phyloP scores from a whole-genome alignment of 2,329 filamentous ascomycete genomes.

The Botrytis porri region DNA sequence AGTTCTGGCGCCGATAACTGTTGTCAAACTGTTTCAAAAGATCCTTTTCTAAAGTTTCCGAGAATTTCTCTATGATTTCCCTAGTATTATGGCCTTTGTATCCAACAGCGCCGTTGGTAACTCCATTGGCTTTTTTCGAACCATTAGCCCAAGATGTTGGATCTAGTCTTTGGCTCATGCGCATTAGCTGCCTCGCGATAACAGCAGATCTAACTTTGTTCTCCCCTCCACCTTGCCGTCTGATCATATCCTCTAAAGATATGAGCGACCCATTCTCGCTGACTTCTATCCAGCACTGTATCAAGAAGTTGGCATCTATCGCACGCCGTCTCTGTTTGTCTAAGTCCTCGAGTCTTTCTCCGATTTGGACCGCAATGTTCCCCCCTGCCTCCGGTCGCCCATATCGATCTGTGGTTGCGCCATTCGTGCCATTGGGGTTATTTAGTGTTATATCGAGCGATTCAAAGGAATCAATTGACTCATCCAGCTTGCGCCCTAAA shows the following conservation, averaged over 20 bases:
- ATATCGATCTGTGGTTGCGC: constrained; percentile 45
- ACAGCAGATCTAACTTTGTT: constrained; percentile 93
- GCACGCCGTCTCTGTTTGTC: constrained; percentile 88
- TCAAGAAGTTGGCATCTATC: constrained; percentile 88
- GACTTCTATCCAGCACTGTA: constrained; percentile 96
- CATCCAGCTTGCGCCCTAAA: constrained; percentile 82
- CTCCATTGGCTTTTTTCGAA: constrained; percentile 50
- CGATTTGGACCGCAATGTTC: constrained; percentile 90
- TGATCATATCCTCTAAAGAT: constrained; percentile 76
- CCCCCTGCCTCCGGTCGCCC: constrained; percentile 61
- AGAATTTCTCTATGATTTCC: constrained; percentile 94
- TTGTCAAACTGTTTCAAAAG: constrained; percentile 95
- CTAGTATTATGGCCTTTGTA: constrained; percentile 62
- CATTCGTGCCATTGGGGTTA: constrained; percentile 48
- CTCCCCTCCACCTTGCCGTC: constrained; percentile 79
- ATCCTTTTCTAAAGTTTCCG: constrained; percentile 92
- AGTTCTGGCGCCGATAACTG: constrained; percentile 92
- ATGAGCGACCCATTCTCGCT: constrained; percentile 84
- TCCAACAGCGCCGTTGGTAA: constrained; percentile 42
- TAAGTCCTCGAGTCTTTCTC: constrained; percentile 88
- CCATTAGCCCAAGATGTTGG: constrained; percentile 69
- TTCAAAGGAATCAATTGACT: constrained; percentile 90
- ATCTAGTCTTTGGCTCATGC: constrained; percentile 90
- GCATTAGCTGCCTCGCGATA: constrained; percentile 88
- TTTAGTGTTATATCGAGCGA: constrained; percentile 81